Conservation (phyloP, 495 filamentous ascomycete genomes). For the Staphylotrichum longicolle region DNA sequence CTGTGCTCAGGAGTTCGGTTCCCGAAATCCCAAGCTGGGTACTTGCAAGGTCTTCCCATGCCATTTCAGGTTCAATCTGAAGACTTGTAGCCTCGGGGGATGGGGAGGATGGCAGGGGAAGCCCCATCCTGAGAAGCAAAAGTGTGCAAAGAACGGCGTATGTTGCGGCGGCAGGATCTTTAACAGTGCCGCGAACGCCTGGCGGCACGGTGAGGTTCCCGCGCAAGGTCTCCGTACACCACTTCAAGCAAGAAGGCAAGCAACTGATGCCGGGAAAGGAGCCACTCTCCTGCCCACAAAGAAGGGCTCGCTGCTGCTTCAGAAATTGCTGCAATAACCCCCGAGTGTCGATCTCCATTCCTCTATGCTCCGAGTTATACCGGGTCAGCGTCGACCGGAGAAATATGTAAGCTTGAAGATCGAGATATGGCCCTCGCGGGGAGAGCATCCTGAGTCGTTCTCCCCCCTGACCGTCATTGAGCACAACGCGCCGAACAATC, state of each 20-base stretch:
- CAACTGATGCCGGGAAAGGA: conserved; percentile 1
- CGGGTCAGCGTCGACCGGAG: conserved; percentile 17
- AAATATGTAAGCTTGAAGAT: conserved; percentile 17
- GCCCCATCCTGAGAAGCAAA: conserved; percentile 12
- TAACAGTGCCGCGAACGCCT: neutral
- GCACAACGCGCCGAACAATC: neutral
- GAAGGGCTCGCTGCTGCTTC: conserved; percentile 17
- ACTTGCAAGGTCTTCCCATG: conserved; percentile 6
- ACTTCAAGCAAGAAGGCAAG: conserved; percentile 12
- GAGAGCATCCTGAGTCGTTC: conserved; percentile 7
- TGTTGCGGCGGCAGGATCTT: neutral
- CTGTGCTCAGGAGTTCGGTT: conserved; percentile 22
- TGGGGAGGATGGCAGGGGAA: neutral
- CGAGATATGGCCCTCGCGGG: conserved; percentile 11
- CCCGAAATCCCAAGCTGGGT: conserved; percentile 23
- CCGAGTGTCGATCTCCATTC: neutral
- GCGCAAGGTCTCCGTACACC: conserved; percentile 16
- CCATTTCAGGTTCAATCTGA: neutral
- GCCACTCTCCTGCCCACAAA: neutral
- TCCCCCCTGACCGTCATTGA: neutral
- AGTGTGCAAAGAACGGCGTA: conserved; percentile 24
- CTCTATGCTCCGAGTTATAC: conserved; percentile 12
- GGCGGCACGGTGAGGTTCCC: neutral
- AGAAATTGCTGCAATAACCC: conserved; percentile 17
- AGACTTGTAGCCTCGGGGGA: neutral